Evolutionary conservation across 78 protist genomes (phyloP).

Genomic region (Tieghemostelium lacteum): DNA sequence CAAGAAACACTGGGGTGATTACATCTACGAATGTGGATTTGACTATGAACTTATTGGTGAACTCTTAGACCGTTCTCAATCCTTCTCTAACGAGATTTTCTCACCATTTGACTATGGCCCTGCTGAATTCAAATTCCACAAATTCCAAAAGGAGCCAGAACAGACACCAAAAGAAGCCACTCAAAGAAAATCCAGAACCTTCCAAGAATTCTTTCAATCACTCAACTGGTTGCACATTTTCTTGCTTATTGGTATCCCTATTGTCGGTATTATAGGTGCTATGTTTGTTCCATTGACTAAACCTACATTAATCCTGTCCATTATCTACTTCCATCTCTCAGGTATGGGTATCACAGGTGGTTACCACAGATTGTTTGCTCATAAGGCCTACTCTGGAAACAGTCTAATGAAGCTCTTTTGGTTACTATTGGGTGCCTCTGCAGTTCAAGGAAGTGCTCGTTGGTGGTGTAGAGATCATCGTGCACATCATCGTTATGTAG

Average conservation of each 20-base stretch:
- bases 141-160: not conserved
- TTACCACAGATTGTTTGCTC: conserved; percentile 84
- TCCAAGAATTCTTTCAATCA: conserved; percentile 11
- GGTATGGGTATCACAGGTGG: conserved; percentile 90
- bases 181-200: conserved; percentile 19
- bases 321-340: conserved; percentile 64
- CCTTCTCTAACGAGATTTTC: conserved; percentile 66
- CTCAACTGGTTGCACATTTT: conserved; percentile 75
- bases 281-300: conserved; percentile 5
- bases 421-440: conserved; percentile 75
- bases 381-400: conserved; percentile 47
- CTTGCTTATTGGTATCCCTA: conserved; percentile 51
- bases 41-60: conserved; percentile 30
- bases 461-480: conserved; percentile 93
- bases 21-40: conserved; percentile 56
- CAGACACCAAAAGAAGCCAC: conserved; percentile 5
- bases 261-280: conserved; percentile 50
- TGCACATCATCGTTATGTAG: conserved; percentile 92
- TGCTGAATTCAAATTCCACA: conserved; percentile 20
- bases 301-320: conserved; percentile 57
- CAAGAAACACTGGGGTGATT: conserved; percentile 63
- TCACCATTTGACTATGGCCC: conserved; percentile 55
- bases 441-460: conserved; percentile 85
- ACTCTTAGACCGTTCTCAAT: conserved; percentile 14
- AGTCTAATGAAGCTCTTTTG: not conserved